Conservation (phyloP, 208 protist species). For the Polymyxa betae region DNA sequence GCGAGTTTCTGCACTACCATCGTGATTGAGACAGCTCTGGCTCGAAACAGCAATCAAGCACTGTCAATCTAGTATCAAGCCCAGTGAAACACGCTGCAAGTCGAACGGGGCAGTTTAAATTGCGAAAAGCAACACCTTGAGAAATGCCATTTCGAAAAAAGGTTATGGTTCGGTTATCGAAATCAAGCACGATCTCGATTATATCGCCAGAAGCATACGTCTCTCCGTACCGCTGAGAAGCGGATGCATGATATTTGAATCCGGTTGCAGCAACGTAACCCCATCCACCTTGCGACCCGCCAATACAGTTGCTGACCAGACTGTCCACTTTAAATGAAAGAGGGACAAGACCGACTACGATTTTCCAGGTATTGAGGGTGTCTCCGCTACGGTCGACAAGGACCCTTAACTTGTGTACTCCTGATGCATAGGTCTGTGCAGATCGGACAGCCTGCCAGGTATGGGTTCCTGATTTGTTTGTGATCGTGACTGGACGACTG, state of each 20-base stretch:
- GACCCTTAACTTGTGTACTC: not conserved
- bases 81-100: not conserved
- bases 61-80: not conserved
- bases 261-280: constrained; percentile 8
- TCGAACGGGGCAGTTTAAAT: not conserved
- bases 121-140: constrained; percentile 1
- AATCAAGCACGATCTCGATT: not conserved
- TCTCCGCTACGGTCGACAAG: not conserved
- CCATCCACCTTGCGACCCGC: not conserved
- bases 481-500: not conserved
- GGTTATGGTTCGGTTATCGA: not conserved
- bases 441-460: not conserved
- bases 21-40: not conserved
- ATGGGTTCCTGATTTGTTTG: not conserved
- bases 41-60: not conserved
- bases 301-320: not conserved
- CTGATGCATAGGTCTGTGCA: not conserved
- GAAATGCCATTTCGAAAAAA: not conserved
- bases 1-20: too few relatives aligned
- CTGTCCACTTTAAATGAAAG: not conserved
- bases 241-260: not conserved
- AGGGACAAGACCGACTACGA: not conserved
- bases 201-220: not conserved
- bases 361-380: not conserved
- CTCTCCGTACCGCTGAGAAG: not conserved